These are phyloP conservation scores for Geosmithia putterillii DNA, from an alignment of 2,329 filamentous ascomycete genomes.

Conservation along the genomic window DNA sequence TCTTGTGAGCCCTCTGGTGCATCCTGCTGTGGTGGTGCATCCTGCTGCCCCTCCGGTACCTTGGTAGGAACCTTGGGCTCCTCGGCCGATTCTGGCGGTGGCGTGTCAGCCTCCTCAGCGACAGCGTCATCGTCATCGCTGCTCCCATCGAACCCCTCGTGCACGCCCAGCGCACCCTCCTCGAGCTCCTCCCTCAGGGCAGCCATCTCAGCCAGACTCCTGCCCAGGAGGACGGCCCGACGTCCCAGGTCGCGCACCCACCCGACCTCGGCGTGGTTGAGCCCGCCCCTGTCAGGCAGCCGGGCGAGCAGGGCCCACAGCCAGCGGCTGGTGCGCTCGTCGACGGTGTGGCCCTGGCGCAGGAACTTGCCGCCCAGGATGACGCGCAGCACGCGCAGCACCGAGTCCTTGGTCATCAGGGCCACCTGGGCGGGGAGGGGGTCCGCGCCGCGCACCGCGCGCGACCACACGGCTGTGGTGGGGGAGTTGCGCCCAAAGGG, in stretches of 20 bases:
- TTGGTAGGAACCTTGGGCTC: conserved; percentile 5
- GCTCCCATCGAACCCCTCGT: conserved; percentile 34
- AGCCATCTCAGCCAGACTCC: conserved; percentile 40
- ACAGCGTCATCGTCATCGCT: conserved; percentile 23
- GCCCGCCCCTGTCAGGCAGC: conserved; percentile 60
- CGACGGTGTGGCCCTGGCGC: conserved; percentile 43
- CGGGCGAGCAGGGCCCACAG: conserved; percentile 71
- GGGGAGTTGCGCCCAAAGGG: conserved; percentile 37
- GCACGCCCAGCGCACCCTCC: conserved; percentile 25
- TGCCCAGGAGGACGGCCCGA: conserved; percentile 51
- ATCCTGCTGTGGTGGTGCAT: background rate
- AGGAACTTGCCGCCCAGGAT: conserved; percentile 54
- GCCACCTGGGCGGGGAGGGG: conserved; percentile 48
- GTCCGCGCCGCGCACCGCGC: conserved; percentile 37
- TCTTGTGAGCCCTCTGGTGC: background rate
- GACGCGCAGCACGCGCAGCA: conserved; percentile 55
- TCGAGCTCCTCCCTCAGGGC: conserved; percentile 29
- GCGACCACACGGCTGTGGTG: conserved; percentile 38
- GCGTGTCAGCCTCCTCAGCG: conserved; percentile 14
- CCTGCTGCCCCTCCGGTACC: background rate
- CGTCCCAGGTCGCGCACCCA: conserved; percentile 71
- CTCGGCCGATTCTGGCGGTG: conserved; percentile 11
- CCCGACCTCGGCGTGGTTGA: conserved; percentile 65
- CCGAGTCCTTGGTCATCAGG: conserved; percentile 52
- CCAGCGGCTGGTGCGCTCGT: conserved; percentile 65